These are phyloP conservation scores for Helenozyma rhizophorensis DNA, from an alignment of 805 yeast genomes.

Conservation along the genomic window DNA sequence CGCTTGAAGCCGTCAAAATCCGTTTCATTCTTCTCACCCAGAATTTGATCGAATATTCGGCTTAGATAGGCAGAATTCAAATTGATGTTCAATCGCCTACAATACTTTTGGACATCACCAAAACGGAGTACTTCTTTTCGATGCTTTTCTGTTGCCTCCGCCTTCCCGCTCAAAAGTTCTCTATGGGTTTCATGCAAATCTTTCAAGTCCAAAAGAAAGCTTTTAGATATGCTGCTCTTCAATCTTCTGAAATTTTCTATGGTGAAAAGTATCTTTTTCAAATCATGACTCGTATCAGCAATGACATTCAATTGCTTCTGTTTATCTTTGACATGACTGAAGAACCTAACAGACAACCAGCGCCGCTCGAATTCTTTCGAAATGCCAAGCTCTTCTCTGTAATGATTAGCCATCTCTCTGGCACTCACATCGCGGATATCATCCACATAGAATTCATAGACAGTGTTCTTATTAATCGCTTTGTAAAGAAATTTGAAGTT, in stretches of 20 bases:
- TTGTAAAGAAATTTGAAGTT: constrained; percentile 53
- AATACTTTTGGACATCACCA: constrained; percentile 62
- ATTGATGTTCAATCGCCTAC: constrained; percentile 68
- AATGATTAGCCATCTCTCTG: constrained; percentile 73
- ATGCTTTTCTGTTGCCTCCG: constrained; percentile 14
- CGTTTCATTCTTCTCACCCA: constrained; percentile 31
- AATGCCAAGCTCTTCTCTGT: constrained; percentile 78
- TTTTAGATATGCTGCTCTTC: constrained; percentile 53
- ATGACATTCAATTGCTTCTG: constrained; percentile 77
- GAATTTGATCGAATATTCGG: constrained; percentile 47
- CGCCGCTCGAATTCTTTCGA: constrained; percentile 57
- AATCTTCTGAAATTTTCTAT: constrained; percentile 62
- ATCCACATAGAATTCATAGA: constrained; percentile 44
- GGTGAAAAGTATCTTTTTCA: constrained; percentile 50
- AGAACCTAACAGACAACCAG: constrained; percentile 83
- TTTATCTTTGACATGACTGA: constrained; percentile 52
- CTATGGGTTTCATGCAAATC: constrained; percentile 29
- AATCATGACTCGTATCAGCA: constrained; percentile 58
- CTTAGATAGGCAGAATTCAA: constrained; percentile 52
- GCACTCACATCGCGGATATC: constrained; percentile 58
- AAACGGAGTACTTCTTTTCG: constrained; percentile 43
- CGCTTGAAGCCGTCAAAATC: constrained; percentile 69
- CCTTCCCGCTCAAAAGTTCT: constrained; percentile 22
- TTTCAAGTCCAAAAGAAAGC: constrained; percentile 42
- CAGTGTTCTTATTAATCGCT: constrained; percentile 13